Evolutionary conservation across 1,284 basidiomycete genomes (phyloP), one percentile per base, ranked within the genome.

Genomic region (Tilletiaria anomala): DNA sequence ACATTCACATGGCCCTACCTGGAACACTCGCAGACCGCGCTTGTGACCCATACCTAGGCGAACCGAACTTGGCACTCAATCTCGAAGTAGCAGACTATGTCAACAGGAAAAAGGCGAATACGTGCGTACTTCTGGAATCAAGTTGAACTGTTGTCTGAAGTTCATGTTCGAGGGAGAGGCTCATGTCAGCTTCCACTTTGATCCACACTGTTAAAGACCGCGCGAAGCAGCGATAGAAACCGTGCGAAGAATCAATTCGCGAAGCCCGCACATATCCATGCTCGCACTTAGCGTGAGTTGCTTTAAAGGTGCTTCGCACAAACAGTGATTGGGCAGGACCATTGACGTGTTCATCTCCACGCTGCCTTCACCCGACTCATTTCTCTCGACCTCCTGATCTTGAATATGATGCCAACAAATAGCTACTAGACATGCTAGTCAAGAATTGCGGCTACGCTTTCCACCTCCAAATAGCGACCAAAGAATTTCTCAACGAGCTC

Each of bases 401-500:
- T 29, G n/a, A 10, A 22, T 31, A n/a, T n/a, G n/a, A n/a, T n/a
- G n/a, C n/a, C n/a, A n/a, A 2, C 40, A 17, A 21, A 20, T 51
- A 70, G 53, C 70, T 96, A 3, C 78, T 99, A 49, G 87, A 94
- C 67, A 88, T 86, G 11, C 79, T 99, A 38, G 83, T 94, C 40
- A 84, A 89, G 66, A 81, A 84, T 37, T 94, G 89, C 65, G 91
- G 91, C 58, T 97, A 97, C 70, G 80, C 89, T 0, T 82, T 97
- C 48, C 91, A 97, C 63, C 79, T 99, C 18, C 91, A 97, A 69
- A 83, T 97, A 56, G 76, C 83, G n/a, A 97, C 93, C 18, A 97
- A 99, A 67, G 93, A 96, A 66, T 99, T 97, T 63, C 74, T 97
- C 16, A 97, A 99, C 69, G 91, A 96, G 69, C 82, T 99, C 60